These are phyloP conservation scores for Boletellus ananiceps DNA, from an alignment of 768 basidiomycete species.

Conservation along the genomic window DNA sequence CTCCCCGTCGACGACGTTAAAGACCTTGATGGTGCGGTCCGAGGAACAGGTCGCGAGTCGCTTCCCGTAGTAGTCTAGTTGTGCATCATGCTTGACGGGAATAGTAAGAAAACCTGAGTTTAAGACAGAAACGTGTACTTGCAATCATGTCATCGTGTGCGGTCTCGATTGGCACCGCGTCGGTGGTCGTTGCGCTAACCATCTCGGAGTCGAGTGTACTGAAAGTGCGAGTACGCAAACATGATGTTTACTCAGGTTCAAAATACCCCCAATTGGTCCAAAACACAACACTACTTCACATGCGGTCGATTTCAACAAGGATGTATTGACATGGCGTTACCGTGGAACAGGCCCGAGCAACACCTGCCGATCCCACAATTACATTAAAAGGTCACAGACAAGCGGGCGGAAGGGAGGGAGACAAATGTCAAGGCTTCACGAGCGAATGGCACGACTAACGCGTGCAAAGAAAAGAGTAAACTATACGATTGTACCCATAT, in stretches of 20 bases:
- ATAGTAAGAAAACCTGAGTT: neutral
- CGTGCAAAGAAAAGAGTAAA: slow-evolving; percentile 3
- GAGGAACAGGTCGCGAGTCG: slow-evolving; percentile 95
- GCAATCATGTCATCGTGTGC: slow-evolving; percentile 99
- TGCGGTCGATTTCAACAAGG: neutral
- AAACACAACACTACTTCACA: neutral
- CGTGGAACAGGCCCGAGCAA: neutral
- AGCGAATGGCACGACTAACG: neutral
- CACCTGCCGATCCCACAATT: neutral
- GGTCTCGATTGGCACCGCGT: slow-evolving; percentile 86
- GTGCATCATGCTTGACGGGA: slow-evolving; percentile 84
- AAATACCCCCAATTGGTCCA: neutral
- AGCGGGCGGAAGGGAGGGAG: neutral
- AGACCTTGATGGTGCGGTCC: slow-evolving; percentile 91
- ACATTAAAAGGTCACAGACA: slow-evolving; percentile 5
- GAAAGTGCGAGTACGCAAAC: no score
- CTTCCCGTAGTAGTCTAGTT: slow-evolving; percentile 96
- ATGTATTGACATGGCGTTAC: neutral
- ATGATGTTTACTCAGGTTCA: no score
- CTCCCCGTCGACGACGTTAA: slow-evolving; percentile 90
- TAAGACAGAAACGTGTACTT: slow-evolving; percentile 9
- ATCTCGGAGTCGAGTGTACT: slow-evolving; percentile 2
- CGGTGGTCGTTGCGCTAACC: slow-evolving; percentile 44
- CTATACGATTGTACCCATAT: slow-evolving; percentile 12
- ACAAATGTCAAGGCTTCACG: neutral